Evolutionary conservation across 2,329 filamentous ascomycete species (phyloP).

Genomic region (Fusarium poae): DNA sequence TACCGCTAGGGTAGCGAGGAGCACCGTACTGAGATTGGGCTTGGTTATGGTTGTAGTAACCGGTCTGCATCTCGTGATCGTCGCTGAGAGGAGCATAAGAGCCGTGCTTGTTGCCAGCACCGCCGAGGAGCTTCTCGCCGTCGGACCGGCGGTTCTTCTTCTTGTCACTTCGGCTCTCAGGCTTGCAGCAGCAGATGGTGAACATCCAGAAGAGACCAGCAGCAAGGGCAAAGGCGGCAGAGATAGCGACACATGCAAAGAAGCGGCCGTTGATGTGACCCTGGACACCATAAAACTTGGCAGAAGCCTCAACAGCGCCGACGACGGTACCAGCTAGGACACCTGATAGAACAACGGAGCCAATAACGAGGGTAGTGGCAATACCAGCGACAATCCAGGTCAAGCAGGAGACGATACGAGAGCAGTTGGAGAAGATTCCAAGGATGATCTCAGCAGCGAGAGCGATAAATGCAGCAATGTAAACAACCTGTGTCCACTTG

Average conservation of each 20-base stretch:
- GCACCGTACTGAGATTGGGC: conserved; percentile 52
- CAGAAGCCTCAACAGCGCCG: conserved; percentile 63
- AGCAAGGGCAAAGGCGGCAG: conserved; percentile 79
- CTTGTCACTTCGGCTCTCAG: conserved; percentile 53
- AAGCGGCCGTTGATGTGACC: conserved; percentile 76
- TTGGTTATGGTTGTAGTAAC: conserved; percentile 56
- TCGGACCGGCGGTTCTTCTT: conserved; percentile 55
- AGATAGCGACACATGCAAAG: conserved; percentile 82
- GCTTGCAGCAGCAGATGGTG: conserved; percentile 83
- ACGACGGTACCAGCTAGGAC: conserved; percentile 78
- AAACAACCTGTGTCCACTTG: conserved; percentile 87
- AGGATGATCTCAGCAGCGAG: conserved; percentile 80
- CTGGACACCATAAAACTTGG: conserved; percentile 78
- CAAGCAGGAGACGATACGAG: conserved; percentile 82
- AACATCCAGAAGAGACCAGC: conserved; percentile 92
- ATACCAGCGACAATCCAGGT: conserved; percentile 82
- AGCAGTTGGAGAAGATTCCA: conserved; percentile 86
- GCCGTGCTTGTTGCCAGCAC: conserved; percentile 52
- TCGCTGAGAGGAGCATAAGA: conserved; percentile 55
- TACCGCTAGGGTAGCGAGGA: conserved; percentile 57
- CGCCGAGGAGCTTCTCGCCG: conserved; percentile 66
- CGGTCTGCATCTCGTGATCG: conserved; percentile 54
- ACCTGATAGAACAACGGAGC: conserved; percentile 79
- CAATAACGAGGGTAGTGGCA: conserved; percentile 67
- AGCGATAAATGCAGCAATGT: conserved; percentile 77